Evolutionary conservation across 1,284 basidiomycete species (phyloP).

Genomic region (Boletus calvinii): DNA sequence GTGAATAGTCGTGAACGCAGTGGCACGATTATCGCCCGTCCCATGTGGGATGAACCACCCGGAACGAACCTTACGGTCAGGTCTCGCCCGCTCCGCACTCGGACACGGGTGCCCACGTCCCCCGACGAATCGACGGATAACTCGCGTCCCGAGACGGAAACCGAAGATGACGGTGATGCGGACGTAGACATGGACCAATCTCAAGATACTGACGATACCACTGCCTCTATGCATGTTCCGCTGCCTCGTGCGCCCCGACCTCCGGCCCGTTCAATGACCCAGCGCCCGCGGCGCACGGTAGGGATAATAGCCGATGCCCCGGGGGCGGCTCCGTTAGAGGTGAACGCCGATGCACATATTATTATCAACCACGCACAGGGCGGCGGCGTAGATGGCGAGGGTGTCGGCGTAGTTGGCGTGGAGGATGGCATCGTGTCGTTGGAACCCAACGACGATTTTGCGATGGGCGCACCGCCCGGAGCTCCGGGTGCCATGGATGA

Average conservation of each 20-base stretch:
- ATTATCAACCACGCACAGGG: conserved; percentile 61
- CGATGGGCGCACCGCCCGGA: conserved; percentile 83
- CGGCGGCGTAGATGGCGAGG: conserved; percentile 40
- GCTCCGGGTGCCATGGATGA: conserved; percentile 72
- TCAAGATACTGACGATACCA: conserved; percentile 43
- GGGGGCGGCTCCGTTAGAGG: conserved; percentile 42
- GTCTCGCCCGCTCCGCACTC: conserved; percentile 34
- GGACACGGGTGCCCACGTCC: conserved; percentile 40
- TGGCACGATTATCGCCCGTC: conserved; percentile 69
- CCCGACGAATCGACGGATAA: conserved; percentile 55
- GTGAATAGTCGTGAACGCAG: conserved; percentile 64
- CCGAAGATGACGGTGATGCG: conserved; percentile 66
- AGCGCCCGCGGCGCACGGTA: conserved; percentile 48
- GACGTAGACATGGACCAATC: conserved; percentile 53
- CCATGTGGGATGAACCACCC: conserved; percentile 52
- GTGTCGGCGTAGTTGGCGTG: conserved; percentile 51
- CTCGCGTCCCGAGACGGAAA: conserved; percentile 69
- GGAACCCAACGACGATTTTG: conserved; percentile 75
- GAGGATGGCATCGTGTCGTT: conserved; percentile 71
- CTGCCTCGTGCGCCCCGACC: conserved; percentile 42
- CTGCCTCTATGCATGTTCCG: conserved; percentile 29
- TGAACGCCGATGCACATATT: conserved; percentile 59
- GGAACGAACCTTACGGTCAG: conserved; percentile 28
- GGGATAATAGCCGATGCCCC: conserved; percentile 62
- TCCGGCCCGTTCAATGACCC: conserved; percentile 40